Evolutionary conservation across 805 yeast species (phyloP), one percentile per base, ranked within the genome.

Genomic region (Naumovozyma castellii): DNA sequence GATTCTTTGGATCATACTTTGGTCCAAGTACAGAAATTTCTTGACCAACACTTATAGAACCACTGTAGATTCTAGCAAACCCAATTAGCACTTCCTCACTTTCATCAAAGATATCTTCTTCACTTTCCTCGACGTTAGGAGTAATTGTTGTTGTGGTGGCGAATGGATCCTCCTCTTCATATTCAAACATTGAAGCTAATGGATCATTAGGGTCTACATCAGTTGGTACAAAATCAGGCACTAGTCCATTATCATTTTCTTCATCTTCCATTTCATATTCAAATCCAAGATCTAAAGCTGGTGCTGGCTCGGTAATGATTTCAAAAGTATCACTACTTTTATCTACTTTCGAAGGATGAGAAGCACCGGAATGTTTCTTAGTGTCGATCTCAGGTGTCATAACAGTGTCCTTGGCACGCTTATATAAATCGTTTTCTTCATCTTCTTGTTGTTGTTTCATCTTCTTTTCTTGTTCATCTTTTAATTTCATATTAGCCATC

Each of bases 61-160:
- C 99, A 44, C 95, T 80, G 56, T 80, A 92, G 0, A 92, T 72
- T 53, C 99, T 74, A 0, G 95, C 79, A 59, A 90, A 84, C 0
- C 94, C 98, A 46, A 92, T 75, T 42, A 90, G 62, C 1, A 76
- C 82, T 53, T 88, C 96, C 30, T 66, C 67, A 14, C 61, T 66
- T 18, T 65, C 69, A 19, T 62, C 68, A 4, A 64, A 73, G 18
- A 66, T 67, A 16, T 69, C 77, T n/a, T 43, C 54, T 5, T 51
- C 74, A 49, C 69, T 76, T 12, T 62, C 71, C 18, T 64, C 69
- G 42, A 71, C 77, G 34, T 36, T 59, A 67, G 35, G 63, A 67
- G 13, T 64, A 72, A 8, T 28, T n/a, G 18, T 27, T 19, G 22
- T 44, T 31, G 2, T 54, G 64, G 58, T 69, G 49, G 69, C 73